Base-by-base conservation (phyloP, 2,329 filamentous ascomycete species). In the Uncinocarpus reesii region DNA sequence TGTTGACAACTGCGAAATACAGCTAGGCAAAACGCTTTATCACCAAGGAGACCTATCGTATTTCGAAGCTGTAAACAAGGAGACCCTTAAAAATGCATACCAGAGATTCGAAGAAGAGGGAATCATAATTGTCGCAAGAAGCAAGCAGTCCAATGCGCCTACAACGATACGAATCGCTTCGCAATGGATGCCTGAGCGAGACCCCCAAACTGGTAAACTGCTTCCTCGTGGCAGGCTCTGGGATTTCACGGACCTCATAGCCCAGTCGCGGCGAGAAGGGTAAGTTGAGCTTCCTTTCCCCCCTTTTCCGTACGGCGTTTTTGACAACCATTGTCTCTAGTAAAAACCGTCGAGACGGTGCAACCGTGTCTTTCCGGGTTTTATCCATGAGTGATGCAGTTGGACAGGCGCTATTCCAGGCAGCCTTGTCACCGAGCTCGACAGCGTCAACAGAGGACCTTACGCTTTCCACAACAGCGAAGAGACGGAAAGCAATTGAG, bases 11-110 rank as follows among this genome's bases (percentile, higher is more conserved):
- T 2, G 4, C 16, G 21, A 20, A 13, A 11, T 16, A 4, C 57
- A 90, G 78, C 79, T 95, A 24, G 92, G 92, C 47, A 96, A 98
- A 68, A 96, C 92, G 0, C 75, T 98, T 1, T 98, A 95, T 62
- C 90, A 98, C 63, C 90, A 98, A 70, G 92, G 92, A 48, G 92
- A 98, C 60, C 78, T 98, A 7, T 89, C 84, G 24, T 98, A 98
- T 68, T 96, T 95, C 57, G 92, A 98, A 68, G 89, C 92, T 2
- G 90, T 98, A 55, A 98, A 98, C 72, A 95, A 95, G 59, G 90
- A 98, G 65, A 94, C 89, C 0, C 77, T 98, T 49, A 94, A 92
- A 62, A 98, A 98, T 65, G 84, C 89, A 0, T 95, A 90, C 66
- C 75, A 79, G 31, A 80, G 87, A 13, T 94, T 94, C 60, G 81